Percentiles rank a stretch among this genome's conserved stretches.
Conservation (phyloP, 140 eudicot species). For the Oenanthe javanica region DNA sequence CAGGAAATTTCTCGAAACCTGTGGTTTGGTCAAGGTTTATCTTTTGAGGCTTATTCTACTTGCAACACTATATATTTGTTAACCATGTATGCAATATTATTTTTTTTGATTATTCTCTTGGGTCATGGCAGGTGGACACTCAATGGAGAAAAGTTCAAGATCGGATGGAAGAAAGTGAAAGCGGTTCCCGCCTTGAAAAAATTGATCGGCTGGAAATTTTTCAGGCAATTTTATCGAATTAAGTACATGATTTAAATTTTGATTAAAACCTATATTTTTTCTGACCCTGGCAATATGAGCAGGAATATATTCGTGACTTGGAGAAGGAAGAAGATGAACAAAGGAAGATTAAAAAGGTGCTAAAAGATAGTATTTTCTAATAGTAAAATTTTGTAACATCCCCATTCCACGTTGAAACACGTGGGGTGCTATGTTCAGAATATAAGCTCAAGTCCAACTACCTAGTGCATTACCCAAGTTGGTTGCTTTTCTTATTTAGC, state of each 20-base stretch:
- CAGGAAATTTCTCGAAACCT: conserved; percentile 64
- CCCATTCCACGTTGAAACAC: neutral
- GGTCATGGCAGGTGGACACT: conserved; percentile 65
- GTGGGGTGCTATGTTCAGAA: neutral
- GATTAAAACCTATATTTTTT: neutral
- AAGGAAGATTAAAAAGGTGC: conserved; percentile 66
- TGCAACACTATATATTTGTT: neutral
- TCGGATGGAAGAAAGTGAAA: conserved; percentile 91
- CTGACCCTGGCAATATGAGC: neutral
- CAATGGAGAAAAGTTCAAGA: conserved; percentile 98
- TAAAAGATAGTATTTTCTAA: neutral
- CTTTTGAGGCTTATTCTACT: neutral
- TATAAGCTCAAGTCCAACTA: neutral
- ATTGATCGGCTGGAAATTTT: conserved; percentile 83
- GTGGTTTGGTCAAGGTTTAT: conserved; percentile 80
- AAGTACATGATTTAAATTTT: neutral
- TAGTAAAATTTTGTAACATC: neutral
- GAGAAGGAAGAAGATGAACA: conserved; percentile 96
- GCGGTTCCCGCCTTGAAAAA: conserved; percentile 91
- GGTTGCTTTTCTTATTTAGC: neutral
- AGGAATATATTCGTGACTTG: conserved; percentile 87
- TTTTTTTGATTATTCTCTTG: neutral
- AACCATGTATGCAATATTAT: neutral
- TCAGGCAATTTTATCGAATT: conserved; percentile 34
- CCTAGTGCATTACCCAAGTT: neutral